phyloP scores from a whole-genome alignment of 352 stramenopile species.

The Globisporangium cederbergense region DNA sequence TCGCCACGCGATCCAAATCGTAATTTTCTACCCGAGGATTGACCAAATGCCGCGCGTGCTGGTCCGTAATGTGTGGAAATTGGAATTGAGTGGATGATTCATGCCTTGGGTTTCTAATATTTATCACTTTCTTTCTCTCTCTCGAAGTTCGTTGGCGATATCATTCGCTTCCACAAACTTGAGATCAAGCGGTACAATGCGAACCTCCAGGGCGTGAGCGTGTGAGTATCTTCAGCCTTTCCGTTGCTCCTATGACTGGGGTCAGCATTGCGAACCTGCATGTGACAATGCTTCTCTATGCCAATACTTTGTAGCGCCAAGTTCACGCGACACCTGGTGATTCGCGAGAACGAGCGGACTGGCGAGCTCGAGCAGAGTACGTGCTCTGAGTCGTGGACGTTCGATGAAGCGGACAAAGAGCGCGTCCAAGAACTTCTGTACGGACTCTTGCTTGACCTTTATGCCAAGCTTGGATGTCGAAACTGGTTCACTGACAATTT shows the following conservation, averaged over 20 bases:
- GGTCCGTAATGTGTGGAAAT: constrained; percentile 23
- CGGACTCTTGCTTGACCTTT: neutral
- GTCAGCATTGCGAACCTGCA: neutral
- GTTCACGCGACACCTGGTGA: constrained; percentile 53
- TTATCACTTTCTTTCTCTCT: neutral
- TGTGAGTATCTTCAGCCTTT: constrained; percentile 25
- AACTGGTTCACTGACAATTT: constrained; percentile 1
- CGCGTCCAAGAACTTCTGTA: constrained; percentile 42
- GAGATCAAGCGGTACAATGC: constrained; percentile 63
- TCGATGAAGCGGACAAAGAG: constrained; percentile 46
- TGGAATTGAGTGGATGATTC: neutral
- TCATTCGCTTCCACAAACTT: constrained; percentile 78
- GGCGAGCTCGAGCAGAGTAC: constrained; percentile 40
- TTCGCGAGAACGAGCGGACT: constrained; percentile 29
- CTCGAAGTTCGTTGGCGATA: constrained; percentile 58
- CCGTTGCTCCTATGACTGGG: neutral
- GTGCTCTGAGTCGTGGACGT: constrained; percentile 58
- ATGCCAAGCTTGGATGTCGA: neutral
- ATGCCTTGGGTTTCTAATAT: neutral
- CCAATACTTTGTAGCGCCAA: neutral
- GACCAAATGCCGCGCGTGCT: constrained; percentile 59
- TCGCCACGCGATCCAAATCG: constrained; percentile 52
- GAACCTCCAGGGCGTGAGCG: constrained; percentile 48
- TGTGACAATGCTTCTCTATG: neutral
- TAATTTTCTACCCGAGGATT: constrained; percentile 62